Evolutionary conservation across 2,329 filamentous ascomycete genomes (phyloP), one percentile per base, ranked within the genome.

Genomic region (Xylariaceae sp.): DNA sequence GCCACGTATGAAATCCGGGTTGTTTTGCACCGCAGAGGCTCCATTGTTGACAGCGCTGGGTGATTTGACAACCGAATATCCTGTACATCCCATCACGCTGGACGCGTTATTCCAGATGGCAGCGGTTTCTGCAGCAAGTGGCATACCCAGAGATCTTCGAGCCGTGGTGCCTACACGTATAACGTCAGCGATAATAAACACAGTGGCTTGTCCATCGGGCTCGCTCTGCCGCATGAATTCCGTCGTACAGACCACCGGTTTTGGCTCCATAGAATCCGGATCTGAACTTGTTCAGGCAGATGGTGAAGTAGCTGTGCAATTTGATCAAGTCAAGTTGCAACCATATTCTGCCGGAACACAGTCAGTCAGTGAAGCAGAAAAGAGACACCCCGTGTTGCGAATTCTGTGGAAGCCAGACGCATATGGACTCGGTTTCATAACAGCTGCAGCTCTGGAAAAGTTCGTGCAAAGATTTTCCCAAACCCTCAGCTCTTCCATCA

Each of bases 401-500:
- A 32, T 61, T 1, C 22, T 55, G 4, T 62, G 60, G 60, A 62
- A 57, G 47, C 60, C 60, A 5, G 60, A 62, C 29, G 34, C 48
- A 13, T 53, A 49, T 9, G 54, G 53, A 1, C 49, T 58, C 1
- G 57, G 53, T 2, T 16, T 51, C 32, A 37, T 55, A 29, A 1
- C 21, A 3, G 19, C 16, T 3, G 5, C 32, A 3, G 47, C 46
- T 4, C 13, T 46, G 5, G 30, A 26, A 9, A 37, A 51, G 4
- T 49, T 49, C 37, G 9, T 49, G 2, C 41, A 52, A 3, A 15
- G 2, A 4, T 54, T 54, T 26, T 21, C 36, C 4, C 13, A 26
- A 0, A 30, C 21, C 13, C 10, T 43, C 2, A 22, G 34, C 9
- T 44, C 36, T 7, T 8, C 43, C 16, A n/a, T 43, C 2, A 7